Base-by-base conservation (phyloP, 2,329 filamentous ascomycete genomes). In the Biscogniauxia marginata region DNA sequence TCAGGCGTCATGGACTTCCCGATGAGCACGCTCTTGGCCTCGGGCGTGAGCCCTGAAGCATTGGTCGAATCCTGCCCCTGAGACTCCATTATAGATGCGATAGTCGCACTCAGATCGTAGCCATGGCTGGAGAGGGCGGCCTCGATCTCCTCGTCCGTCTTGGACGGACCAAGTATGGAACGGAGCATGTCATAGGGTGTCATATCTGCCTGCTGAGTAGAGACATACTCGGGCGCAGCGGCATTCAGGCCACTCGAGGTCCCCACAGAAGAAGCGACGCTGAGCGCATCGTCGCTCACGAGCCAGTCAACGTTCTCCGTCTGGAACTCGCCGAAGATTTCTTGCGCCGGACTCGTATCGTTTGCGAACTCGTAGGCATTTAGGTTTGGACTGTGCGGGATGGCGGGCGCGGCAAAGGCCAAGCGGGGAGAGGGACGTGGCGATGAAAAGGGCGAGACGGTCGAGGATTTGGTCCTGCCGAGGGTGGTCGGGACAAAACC, bases 271-370 rank as follows among this genome's bases (percentile, higher is more conserved):
- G 92, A 96, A 21, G 91, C 87, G 56, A 92, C 84, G 65, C 88
- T 93, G 67, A 88, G 89, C 53, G 84, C 86, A 67, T 91, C 89
- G 72, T 96, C 93, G 71, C 95, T 95, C 64, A 97, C 91, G 47
- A 98, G 82, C 95, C 93, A 98, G 74, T 98, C 93, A 52, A 99
- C 92, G 66, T 95, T 96, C 72, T 98, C 93, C 61, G 88, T 90
- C 64, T 93, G 93, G 69, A 92, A 89, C 67, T 98, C 92, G 55
- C 92, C 92, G 70, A 96, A 93, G 58, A 90, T 90, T 68, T 98
- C 93, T 46, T 88, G 87, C 18, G 89, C 86, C 6, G 91, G 89
- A 49, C 86, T 90, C 19, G 87, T 83, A 67, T 96, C 92, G 69
- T 86, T 93, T 49, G 85, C 84, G 75, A 97, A 97, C 73, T 96